Conservation (phyloP, 2,329 filamentous ascomycete genomes). For the Coniochaeta prunicola region DNA sequence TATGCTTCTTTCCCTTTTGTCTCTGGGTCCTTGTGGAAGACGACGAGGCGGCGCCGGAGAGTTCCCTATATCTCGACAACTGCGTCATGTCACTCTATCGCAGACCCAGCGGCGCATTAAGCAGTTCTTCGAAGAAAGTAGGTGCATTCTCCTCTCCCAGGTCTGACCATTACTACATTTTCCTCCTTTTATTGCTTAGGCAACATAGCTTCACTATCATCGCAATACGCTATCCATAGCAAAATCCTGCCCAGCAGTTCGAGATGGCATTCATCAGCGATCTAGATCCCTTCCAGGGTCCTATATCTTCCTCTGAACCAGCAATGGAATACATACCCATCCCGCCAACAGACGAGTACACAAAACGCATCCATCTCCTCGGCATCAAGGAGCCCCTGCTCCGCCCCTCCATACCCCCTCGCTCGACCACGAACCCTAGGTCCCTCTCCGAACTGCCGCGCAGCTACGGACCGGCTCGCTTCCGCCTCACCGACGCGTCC, state of each 20-base stretch:
- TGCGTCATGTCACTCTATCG: not conserved
- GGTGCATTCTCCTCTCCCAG: too few species aligned
- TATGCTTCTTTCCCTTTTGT: not conserved
- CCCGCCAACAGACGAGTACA: not conserved
- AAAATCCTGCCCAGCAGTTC: too few species aligned
- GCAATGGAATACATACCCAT: not conserved
- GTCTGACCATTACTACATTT: too few species aligned
- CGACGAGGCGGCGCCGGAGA: not conserved
- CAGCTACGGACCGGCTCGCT: constrained; percentile 10
- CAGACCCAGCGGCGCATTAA: too few species aligned
- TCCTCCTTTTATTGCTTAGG: too few species aligned
- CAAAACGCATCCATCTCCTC: not conserved
- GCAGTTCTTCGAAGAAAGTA: too few species aligned
- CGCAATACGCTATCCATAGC: too few species aligned
- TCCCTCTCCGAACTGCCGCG: not conserved
- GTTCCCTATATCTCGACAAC: not conserved
- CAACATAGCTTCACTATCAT: too few species aligned
- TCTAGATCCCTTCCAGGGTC: not conserved
- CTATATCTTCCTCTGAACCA: not conserved
- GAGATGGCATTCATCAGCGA: not conserved
- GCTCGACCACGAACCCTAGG: not conserved
- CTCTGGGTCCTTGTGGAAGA: not conserved
- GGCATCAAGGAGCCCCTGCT: constrained; percentile 7
- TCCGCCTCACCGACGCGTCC: constrained; percentile 13
- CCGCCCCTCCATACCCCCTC: not conserved